Base-by-base conservation (phyloP, 164 flowering plant species). In the Berberis vulgaris region DNA sequence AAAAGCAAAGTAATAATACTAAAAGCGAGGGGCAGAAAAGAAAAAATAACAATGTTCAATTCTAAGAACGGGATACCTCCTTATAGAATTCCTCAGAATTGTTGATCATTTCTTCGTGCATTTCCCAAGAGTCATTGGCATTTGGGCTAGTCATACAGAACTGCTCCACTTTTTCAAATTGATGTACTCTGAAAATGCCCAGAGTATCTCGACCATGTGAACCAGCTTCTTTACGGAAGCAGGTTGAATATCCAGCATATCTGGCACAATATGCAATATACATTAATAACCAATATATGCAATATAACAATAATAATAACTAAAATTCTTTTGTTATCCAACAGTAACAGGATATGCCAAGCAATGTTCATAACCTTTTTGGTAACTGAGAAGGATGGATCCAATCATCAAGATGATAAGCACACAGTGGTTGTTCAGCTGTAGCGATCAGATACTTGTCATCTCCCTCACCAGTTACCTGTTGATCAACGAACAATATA, bases 171-270 rank as follows among this genome's bases (percentile, higher is more conserved):
- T 94, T 94, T 74, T 94, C 98, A 78, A 94, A 94, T 67, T 94
- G 98, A 78, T 91, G 97, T 64, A 91, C 95, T 43, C 97, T 78
- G 77, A 91, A 94, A 56, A 94, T 94, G 53, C 98, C 98, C 57
- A 91, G 71, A 54, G 98, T 91, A 71, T 94, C 97, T 38, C 97
- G 82, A 40, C 98, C 98, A 68, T 94, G 99, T 39, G 97, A 82
- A 70, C 99, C 99, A 60, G 99, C 99, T 78, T 94, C 99, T 76
- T 91, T 94, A 5, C 98, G 88, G 79, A 94, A 94, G 73, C 99
- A 94, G 43, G 96, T 82, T 1, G 97, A 89, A 50, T 87, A 91
- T 62, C 98, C 98, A 73, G 93, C 98, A 78, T 91, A 94, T 69
- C 97, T 90, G 77, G 54, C 52, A 65, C 61, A 60, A 43, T 3